phyloP scores from a whole-genome alignment of 176 grass and related monocot species.

The Musa schizocarpa region DNA sequence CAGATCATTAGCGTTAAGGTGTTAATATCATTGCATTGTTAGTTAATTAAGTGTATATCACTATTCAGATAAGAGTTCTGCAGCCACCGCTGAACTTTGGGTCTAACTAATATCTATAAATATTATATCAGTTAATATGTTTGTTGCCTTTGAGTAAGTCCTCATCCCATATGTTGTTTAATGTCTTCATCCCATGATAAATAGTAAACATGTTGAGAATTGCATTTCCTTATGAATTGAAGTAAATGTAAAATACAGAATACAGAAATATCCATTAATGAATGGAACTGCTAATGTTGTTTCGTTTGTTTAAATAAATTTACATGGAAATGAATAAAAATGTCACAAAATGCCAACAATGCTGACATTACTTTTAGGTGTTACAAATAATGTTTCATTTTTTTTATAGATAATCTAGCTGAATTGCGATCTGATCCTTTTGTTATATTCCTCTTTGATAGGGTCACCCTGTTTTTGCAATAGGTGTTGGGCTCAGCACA shows the following conservation, averaged over 20 bases:
- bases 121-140: too few relatives aligned
- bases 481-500: conserved; percentile 84
- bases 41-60: too few relatives aligned
- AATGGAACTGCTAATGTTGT: neutral
- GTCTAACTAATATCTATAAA: too few relatives aligned
- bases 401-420: neutral
- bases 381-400: neutral
- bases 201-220: neutral
- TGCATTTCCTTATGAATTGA: neutral
- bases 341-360: too few relatives aligned
- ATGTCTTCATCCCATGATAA: neutral
- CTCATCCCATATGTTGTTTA: neutral
- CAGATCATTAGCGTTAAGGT: too few relatives aligned
- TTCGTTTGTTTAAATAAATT: neutral
- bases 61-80: too few relatives aligned
- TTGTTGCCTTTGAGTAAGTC: too few relatives aligned
- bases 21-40: too few relatives aligned
- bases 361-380: neutral
- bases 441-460: conserved; percentile 33
- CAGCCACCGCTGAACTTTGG: too few relatives aligned
- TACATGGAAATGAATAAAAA: too few relatives aligned
- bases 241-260: neutral
- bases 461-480: conserved; percentile 75
- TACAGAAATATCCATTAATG: too few relatives aligned
- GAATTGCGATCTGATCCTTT: neutral